These are phyloP conservation scores for Dianthus caryophyllus DNA, from an alignment of 148 eudicot genomes.

Conservation along the genomic window DNA sequence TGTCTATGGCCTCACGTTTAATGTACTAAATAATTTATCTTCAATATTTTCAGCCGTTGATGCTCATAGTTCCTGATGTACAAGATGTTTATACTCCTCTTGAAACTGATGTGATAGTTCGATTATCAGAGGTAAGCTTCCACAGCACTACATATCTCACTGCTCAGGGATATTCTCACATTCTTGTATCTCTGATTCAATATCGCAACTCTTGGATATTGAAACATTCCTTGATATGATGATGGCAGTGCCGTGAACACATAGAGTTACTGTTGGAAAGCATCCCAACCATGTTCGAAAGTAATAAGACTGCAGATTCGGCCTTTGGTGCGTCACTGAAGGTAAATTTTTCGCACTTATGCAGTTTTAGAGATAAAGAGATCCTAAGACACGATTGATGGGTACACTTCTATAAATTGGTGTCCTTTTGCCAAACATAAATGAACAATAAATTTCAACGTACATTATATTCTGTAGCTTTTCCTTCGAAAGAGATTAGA, in stretches of 20 bases:
- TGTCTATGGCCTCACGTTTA: not conserved
- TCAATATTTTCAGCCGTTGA: conserved; percentile 67
- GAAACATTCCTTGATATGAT: conserved; percentile 19
- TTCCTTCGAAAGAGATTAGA: not conserved
- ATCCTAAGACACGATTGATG: not conserved
- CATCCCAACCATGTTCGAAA: conserved; percentile 90
- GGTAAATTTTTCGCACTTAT: conserved; percentile 37
- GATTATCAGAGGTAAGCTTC: conserved; percentile 72
- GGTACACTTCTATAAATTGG: not conserved
- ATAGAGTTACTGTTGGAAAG: conserved; percentile 80
- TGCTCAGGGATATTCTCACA: not conserved
- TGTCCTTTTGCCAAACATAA: not conserved
- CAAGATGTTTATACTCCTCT: conserved; percentile 98
- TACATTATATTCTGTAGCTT: not conserved
- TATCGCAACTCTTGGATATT: not conserved
- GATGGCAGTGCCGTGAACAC: conserved; percentile 80
- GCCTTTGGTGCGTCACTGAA: conserved; percentile 92
- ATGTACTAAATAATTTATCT: not conserved
- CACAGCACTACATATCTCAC: not conserved
- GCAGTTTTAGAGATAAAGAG: not conserved
- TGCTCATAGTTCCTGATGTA: conserved; percentile 98
- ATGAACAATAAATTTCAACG: not conserved
- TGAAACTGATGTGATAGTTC: conserved; percentile 83
- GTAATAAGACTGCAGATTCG: conserved; percentile 80
- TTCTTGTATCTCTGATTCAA: conserved; percentile 2